phyloP scores from a whole-genome alignment of 108 stramenopile genomes.

The Skeletonema potamos region DNA sequence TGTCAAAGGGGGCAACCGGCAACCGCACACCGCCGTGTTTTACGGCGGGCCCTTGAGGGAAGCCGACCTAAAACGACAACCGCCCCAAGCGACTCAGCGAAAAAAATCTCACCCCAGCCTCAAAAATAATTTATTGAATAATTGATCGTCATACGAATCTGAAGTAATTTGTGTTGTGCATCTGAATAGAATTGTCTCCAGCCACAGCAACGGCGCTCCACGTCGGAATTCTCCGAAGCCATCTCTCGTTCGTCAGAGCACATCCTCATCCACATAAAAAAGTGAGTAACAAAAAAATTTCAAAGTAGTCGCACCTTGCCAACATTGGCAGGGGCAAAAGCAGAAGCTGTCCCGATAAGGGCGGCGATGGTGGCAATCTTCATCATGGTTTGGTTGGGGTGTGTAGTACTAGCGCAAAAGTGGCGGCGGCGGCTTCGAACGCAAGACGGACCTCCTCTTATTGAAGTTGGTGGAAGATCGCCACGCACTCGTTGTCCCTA shows the following conservation, averaged over 20 bases:
- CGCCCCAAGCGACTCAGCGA: neutral
- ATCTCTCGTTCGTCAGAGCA: constrained; percentile 2
- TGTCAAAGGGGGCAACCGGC: neutral
- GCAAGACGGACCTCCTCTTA: too few relatives aligned
- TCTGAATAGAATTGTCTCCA: neutral
- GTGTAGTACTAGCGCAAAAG: too few relatives aligned
- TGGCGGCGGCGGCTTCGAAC: neutral
- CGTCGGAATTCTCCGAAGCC: neutral
- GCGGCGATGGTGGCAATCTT: constrained; percentile 52
- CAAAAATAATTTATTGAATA: neutral
- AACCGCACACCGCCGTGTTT: neutral
- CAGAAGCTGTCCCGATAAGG: constrained; percentile 50
- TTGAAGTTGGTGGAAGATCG: too few relatives aligned
- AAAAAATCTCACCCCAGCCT: neutral
- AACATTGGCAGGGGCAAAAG: constrained; percentile 47
- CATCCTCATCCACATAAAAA: neutral
- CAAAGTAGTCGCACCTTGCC: constrained; percentile 29
- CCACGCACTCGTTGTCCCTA: too few relatives aligned
- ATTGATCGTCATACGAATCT: neutral
- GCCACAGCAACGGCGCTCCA: constrained; percentile 10
- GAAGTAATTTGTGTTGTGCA: neutral
- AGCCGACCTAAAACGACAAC: neutral
- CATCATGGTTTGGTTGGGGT: constrained; percentile 57
- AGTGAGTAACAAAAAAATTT: neutral
- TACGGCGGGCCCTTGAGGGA: neutral